Evolutionary conservation across 129 eudicot genomes (phyloP).

Genomic region (Flaveria brownii): DNA sequence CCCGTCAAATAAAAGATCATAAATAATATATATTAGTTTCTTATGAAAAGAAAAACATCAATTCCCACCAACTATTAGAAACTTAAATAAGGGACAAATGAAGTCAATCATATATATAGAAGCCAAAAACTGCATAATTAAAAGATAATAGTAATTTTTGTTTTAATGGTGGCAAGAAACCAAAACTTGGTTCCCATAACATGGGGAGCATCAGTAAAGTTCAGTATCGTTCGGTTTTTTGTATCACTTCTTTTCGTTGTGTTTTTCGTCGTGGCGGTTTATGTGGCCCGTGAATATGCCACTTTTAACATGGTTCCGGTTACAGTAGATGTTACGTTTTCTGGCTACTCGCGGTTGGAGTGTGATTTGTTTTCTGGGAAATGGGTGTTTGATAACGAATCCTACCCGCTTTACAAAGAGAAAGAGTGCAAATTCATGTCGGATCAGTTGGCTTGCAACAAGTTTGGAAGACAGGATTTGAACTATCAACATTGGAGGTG

Average conservation of each 20-base stretch:
- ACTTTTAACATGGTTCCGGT: slow-evolving; percentile 32
- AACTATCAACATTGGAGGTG: slow-evolving; percentile 69
- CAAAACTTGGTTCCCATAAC: slow-evolving; percentile 40
- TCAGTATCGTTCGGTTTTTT: slow-evolving; percentile 58
- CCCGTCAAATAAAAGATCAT: slow-evolving; percentile 18
- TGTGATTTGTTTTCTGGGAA: slow-evolving; percentile 65
- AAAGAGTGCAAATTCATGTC: slow-evolving; percentile 65
- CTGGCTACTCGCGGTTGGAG: slow-evolving; percentile 2
- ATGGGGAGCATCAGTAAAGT: slow-evolving; percentile 54
- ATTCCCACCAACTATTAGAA: slow-evolving; percentile 46
- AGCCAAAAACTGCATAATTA: slow-evolving; percentile 4
- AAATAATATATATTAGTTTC: neutral
- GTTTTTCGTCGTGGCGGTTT: slow-evolving; percentile 56
- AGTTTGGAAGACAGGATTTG: slow-evolving; percentile 58
- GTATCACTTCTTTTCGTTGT: slow-evolving; percentile 49
- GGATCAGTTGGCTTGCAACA: slow-evolving; percentile 66
- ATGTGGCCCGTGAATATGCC: slow-evolving; percentile 55
- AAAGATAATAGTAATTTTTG: neutral
- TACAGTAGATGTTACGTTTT: slow-evolving; percentile 8
- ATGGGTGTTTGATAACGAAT: slow-evolving; percentile 67
- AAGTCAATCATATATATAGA: slow-evolving; percentile 8
- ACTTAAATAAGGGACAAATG: slow-evolving; percentile 35
- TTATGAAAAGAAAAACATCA: neutral
- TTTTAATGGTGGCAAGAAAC: slow-evolving; percentile 42
- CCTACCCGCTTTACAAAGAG: slow-evolving; percentile 66